Conservation (phyloP, 768 basidiomycete species). For the Mycena floridula region DNA sequence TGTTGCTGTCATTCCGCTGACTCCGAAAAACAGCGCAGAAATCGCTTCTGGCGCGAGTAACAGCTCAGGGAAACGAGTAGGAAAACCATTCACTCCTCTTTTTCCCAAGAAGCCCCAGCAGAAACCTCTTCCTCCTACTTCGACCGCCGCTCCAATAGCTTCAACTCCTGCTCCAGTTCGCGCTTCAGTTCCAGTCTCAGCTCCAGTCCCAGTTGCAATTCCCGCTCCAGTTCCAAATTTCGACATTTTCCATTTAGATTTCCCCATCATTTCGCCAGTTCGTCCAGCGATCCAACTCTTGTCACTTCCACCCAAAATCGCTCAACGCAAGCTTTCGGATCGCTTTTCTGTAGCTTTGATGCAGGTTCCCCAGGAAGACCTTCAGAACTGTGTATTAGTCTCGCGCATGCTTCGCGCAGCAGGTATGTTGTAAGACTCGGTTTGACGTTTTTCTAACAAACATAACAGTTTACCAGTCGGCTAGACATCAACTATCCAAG, state of each 20-base stretch:
- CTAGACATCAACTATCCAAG: conserved; percentile 44
- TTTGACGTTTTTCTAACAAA: conserved; percentile 5
- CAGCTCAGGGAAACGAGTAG: no score
- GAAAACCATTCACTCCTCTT: no score
- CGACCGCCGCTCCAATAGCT: no score
- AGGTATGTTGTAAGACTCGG: conserved; percentile 27
- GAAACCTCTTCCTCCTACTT: no score
- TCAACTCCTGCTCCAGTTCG: no score
- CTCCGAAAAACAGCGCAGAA: no score
- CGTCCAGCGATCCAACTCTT: no score
- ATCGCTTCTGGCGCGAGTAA: no score
- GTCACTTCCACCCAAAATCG: conserved; percentile 52
- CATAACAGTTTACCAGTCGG: conserved; percentile 55
- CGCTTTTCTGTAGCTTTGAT: conserved; percentile 50
- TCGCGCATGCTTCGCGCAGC: conserved; percentile 62
- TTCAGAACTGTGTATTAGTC: conserved; percentile 41
- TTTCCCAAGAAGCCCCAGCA: no score
- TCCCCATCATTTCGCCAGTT: no score
- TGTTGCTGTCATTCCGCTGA: no score
- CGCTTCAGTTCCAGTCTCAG: not conserved
- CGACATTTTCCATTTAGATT: not conserved
- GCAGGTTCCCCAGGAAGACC: conserved; percentile 35
- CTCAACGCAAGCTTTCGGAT: conserved; percentile 49
- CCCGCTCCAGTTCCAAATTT: not conserved
- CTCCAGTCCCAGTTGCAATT: not conserved